A percentile compares a stretch with the other conserved stretches of the same genome.
Evolutionary conservation across 169 alveolate genomes (phyloP).

Genomic region (Plasmodium yoelii): DNA sequence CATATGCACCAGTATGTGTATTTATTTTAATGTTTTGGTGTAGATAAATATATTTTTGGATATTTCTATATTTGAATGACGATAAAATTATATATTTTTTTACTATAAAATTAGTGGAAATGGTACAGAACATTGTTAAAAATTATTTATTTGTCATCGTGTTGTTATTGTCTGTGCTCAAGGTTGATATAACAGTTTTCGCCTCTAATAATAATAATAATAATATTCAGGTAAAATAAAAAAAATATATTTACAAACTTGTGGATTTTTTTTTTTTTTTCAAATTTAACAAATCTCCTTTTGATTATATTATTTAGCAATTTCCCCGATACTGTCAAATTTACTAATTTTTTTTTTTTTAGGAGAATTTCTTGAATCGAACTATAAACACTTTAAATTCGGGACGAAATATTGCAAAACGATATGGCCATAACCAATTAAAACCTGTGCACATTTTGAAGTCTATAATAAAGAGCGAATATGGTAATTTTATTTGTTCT

Average conservation of each 20-base stretch:
- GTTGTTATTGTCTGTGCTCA: conserved; percentile 14
- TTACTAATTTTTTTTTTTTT: conserved; percentile 1
- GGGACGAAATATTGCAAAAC: conserved; percentile 58
- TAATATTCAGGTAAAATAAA: conserved; percentile 14
- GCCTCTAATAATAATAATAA: conserved; percentile 19
- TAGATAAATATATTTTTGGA: too few relatives aligned
- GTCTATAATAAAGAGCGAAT: conserved; percentile 54
- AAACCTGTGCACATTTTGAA: conserved; percentile 68
- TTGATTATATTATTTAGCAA: not conserved
- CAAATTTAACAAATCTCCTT: not conserved
- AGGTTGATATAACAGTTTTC: not conserved
- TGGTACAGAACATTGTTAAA: not conserved
- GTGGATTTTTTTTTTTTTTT: not conserved
- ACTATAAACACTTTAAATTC: conserved; percentile 64
- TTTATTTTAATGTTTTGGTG: too few relatives aligned
- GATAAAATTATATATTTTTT: not conserved
- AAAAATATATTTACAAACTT: not conserved
- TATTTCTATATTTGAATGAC: too few relatives aligned
- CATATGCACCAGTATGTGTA: too few relatives aligned
- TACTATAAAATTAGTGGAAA: not conserved
- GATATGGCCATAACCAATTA: conserved; percentile 69
- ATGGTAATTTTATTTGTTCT: conserved; percentile 11
- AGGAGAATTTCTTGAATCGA: conserved; percentile 41
- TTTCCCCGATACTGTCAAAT: not conserved
- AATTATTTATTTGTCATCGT: not conserved